Evolutionary conservation across 192 early-diverging fungal genomes (phyloP), one percentile per base, ranked within the genome.

Genomic region (Backusella circina): DNA sequence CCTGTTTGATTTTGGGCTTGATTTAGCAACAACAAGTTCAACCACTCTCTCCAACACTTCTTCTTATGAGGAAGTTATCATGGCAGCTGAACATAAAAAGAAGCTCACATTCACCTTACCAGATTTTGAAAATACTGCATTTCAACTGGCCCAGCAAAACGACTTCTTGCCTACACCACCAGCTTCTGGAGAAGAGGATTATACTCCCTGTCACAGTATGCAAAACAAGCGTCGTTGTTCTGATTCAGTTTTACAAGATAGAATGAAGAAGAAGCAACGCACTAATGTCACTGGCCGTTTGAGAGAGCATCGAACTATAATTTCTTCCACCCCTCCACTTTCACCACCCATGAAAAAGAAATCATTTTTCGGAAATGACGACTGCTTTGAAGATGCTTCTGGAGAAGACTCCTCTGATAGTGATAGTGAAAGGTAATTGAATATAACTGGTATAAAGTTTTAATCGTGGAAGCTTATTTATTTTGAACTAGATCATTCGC

Each of bases 381-480:
- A 78, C 23, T 37, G 35, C 18, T 76, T 57, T 70, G 57, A 67
- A 47, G 69, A 70, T 54, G 77, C 77, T 28, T 78, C 72, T 57
- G 77, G 47, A 33, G 72, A 72, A 38, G 69, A 72, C 26, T 67
- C 71, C 21, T 72, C 70, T 44, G 77, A 78, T 33, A 72, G 72
- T 31, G 76, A 71, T 10, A 71, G 28, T 32, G n/a, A 65, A 75
- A 68, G 74, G 74, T 75, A 75, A 68, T 50, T 33, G 18, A 21
- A 75, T 67, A 67, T 35, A 68, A 65, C 15, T 61, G 54, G 23
- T 61, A 13, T 23, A 61, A 28, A 26, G 9, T 13, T 61, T 13
- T 18, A 61, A 12, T 61, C 10, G 3, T 61, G 26, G 54, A 61
- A 61, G 26, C 54, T 61, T 61, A 61, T 61, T 61, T 61, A 61